Evolutionary conservation across 2,329 filamentous ascomycete genomes (phyloP).

Genomic region (Lachnellula subtilissima): DNA sequence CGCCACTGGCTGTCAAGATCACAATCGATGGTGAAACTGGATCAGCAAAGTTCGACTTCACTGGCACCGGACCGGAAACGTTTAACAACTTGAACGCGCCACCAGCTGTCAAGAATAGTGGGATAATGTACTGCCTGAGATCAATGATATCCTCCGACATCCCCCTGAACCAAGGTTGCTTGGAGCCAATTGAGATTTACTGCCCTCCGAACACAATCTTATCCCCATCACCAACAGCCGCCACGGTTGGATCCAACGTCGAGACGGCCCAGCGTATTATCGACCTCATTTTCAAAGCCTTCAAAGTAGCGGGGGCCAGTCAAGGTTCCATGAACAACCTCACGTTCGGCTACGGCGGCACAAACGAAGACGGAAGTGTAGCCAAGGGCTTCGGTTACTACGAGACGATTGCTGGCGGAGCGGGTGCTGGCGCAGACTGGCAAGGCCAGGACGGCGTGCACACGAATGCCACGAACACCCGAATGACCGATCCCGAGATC

Average conservation of each 20-base stretch:
- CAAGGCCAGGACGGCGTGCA: slow-evolving; percentile 20
- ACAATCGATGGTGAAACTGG: slow-evolving; percentile 67
- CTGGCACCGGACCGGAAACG: slow-evolving; percentile 69
- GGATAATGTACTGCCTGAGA: slow-evolving; percentile 77
- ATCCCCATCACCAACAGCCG: slow-evolving; percentile 65
- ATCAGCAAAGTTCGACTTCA: slow-evolving; percentile 71
- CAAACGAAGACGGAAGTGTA: slow-evolving; percentile 48
- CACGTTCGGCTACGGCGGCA: slow-evolving; percentile 73
- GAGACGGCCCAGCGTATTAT: slow-evolving; percentile 73
- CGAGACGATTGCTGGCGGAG: slow-evolving; percentile 25
- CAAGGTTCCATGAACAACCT: slow-evolving; percentile 80
- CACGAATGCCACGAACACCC: slow-evolving; percentile 23
- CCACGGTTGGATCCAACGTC: slow-evolving; percentile 77
- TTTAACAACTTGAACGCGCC: slow-evolving; percentile 74
- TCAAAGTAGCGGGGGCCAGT: slow-evolving; percentile 68
- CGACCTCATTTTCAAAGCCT: slow-evolving; percentile 73
- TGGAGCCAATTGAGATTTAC: slow-evolving; percentile 63
- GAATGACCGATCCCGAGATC: slow-evolving; percentile 23
- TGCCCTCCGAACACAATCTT: slow-evolving; percentile 62
- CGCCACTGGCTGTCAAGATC: slow-evolving; percentile 65
- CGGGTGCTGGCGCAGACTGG: slow-evolving; percentile 21
- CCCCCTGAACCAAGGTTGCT: slow-evolving; percentile 76
- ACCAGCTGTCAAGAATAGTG: slow-evolving; percentile 71
- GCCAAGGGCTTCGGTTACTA: slow-evolving; percentile 69
- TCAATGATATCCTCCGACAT: slow-evolving; percentile 74